A percentile compares a stretch with the other conserved stretches of the same genome.
Conservation (phyloP, 139 green algal genomes). For the Zygnema circumcarinatum region DNA sequence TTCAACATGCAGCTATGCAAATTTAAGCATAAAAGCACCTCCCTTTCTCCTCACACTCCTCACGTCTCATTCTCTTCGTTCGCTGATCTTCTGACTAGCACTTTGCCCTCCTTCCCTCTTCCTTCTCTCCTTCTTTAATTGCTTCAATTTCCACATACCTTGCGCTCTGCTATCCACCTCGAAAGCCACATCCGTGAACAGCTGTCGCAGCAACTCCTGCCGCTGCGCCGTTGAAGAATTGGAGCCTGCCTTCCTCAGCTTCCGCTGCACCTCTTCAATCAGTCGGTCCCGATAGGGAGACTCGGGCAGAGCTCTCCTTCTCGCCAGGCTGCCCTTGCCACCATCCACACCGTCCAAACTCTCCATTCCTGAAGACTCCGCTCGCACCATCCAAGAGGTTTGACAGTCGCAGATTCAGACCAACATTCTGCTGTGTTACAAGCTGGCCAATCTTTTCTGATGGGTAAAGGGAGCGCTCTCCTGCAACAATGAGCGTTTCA, state of each 20-base stretch:
- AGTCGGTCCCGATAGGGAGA: neutral
- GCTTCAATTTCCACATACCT: neutral
- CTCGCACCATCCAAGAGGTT: neutral
- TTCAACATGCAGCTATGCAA: too few species aligned
- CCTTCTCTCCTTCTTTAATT: neutral
- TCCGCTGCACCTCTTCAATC: conserved; percentile 28
- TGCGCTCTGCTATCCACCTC: neutral
- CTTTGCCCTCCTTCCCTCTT: neutral
- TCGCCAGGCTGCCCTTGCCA: neutral
- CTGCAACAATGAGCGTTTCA: too few species aligned
- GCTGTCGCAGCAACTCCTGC: conserved; percentile 31
- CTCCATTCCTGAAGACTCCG: neutral
- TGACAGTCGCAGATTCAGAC: neutral
- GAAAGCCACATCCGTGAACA: conserved; percentile 46
- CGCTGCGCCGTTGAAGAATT: conserved; percentile 5
- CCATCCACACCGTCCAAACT: neutral
- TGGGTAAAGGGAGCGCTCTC: too few species aligned
- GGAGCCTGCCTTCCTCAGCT: conserved; percentile 15
- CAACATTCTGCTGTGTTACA: too few species aligned
- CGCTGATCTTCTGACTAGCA: too few species aligned
- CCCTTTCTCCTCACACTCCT: too few species aligned
- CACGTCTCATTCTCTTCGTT: too few species aligned
- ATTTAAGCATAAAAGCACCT: too few species aligned
- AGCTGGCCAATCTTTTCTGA: too few species aligned
- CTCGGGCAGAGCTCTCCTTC: neutral